Conservation (phyloP, 2,329 filamentous ascomycete genomes). For the Aspergillus hortae region DNA sequence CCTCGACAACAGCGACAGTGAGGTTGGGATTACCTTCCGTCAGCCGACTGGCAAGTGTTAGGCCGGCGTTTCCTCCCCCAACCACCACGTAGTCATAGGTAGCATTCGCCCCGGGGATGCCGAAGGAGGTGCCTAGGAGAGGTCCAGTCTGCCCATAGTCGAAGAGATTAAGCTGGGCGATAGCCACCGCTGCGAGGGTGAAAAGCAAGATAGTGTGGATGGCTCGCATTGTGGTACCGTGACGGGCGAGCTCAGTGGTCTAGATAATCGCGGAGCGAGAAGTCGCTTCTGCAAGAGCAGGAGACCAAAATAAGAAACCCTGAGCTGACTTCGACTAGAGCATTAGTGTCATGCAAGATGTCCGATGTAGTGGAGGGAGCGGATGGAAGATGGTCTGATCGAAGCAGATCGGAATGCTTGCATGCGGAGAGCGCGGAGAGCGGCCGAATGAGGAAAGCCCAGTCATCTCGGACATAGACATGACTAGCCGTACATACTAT, state of each 20-base stretch:
- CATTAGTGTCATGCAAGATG: neutral
- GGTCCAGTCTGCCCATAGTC: neutral
- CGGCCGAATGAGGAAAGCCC: neutral
- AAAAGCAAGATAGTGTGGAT: neutral
- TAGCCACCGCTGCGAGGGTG: neutral
- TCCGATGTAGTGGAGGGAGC: neutral
- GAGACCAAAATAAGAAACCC: neutral
- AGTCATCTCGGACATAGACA: neutral
- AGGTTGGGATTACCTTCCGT: constrained; percentile 14
- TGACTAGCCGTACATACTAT: too few relatives aligned
- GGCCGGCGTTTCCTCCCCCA: constrained; percentile 14
- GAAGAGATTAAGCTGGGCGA: neutral
- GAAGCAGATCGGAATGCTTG: neutral
- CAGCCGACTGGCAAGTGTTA: constrained; percentile 22
- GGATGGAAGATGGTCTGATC: neutral
- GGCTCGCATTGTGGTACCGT: neutral
- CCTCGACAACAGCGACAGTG: constrained; percentile 30
- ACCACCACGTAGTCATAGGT: constrained; percentile 4
- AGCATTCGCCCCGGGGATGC: neutral
- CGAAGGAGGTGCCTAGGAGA: constrained; percentile 1
- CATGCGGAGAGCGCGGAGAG: neutral
- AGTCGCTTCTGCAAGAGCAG: neutral
- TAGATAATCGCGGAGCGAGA: too few relatives aligned
- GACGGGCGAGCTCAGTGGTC: too few relatives aligned
- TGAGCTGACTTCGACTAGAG: neutral